A percentile compares a stretch with the other conserved stretches of the same genome.
These are phyloP conservation scores for Aaosphaeria pasadenensis DNA, from an alignment of 2,329 filamentous ascomycete genomes.

Conservation along the genomic window DNA sequence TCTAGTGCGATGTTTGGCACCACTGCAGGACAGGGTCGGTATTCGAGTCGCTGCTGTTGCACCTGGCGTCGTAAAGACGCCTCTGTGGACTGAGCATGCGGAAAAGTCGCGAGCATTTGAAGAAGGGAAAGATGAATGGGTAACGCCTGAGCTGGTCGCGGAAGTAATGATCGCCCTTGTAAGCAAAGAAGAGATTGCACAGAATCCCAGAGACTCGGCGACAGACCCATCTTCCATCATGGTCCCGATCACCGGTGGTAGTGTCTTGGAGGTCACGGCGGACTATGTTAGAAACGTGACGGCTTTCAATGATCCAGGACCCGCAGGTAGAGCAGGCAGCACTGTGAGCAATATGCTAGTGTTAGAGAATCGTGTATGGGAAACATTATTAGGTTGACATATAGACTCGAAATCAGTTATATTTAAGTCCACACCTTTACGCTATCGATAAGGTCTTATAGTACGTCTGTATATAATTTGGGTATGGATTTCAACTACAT, in stretches of 20 bases:
- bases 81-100: slow-evolving; percentile 49
- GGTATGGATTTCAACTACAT: too few relatives aligned
- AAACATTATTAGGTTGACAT: too few relatives aligned
- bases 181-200: background rate
- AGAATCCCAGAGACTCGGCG: background rate
- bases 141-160: background rate
- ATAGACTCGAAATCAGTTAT: too few relatives aligned
- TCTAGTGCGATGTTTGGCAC: background rate
- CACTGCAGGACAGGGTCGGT: slow-evolving; percentile 23
- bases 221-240: background rate
- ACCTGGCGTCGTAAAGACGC: slow-evolving; percentile 55
- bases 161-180: background rate
- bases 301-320: background rate
- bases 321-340: slow-evolving; percentile 2
- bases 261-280: background rate
- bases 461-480: too few relatives aligned
- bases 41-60: slow-evolving; percentile 55
- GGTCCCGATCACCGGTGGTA: background rate
- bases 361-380: too few relatives aligned
- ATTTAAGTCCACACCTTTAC: too few relatives aligned
- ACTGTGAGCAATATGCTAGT: too few relatives aligned
- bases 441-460: too few relatives aligned
- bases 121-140: slow-evolving; percentile 3
- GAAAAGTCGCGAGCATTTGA: background rate
- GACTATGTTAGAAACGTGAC: background rate